Evolutionary conservation across 306 rosid genomes (phyloP).

Genomic region (Prinsepia uniflora): DNA sequence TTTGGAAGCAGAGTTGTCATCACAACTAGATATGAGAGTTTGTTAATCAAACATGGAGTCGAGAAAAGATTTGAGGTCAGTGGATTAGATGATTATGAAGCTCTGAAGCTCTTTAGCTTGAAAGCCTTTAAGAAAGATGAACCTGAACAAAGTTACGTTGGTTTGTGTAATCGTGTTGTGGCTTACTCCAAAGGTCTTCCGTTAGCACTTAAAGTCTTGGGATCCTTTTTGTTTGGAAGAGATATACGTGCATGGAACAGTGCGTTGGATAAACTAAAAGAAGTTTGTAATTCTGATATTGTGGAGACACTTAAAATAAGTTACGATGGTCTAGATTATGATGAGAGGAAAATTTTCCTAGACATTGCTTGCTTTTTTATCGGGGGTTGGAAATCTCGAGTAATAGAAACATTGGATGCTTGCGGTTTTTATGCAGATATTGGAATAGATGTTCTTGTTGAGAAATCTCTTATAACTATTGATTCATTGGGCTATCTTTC

Average conservation of each 20-base stretch:
- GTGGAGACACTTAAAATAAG: neutral
- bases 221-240: neutral
- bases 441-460: conserved; percentile 3
- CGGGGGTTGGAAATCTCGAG: neutral
- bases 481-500: neutral
- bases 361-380: conserved; percentile 20
- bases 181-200: neutral
- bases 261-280: conserved; percentile 2
- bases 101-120: neutral
- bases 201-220: conserved; percentile 18
- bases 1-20: conserved; percentile 12
- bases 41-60: conserved; percentile 1
- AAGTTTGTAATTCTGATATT: neutral
- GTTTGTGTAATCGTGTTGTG: neutral
- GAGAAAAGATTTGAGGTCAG: neutral
- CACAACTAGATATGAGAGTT: conserved; percentile 16
- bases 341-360: conserved; percentile 4
- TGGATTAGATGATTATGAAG: neutral
- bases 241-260: neutral
- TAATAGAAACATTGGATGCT: neutral
- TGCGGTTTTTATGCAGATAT: neutral
- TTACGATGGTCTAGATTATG: conserved; percentile 9
- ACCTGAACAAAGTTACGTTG: neutral
- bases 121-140: neutral
- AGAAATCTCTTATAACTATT: neutral